Evolutionary conservation across 441 rosid genomes (phyloP).

Genomic region (Dalechampia spathulata): DNA sequence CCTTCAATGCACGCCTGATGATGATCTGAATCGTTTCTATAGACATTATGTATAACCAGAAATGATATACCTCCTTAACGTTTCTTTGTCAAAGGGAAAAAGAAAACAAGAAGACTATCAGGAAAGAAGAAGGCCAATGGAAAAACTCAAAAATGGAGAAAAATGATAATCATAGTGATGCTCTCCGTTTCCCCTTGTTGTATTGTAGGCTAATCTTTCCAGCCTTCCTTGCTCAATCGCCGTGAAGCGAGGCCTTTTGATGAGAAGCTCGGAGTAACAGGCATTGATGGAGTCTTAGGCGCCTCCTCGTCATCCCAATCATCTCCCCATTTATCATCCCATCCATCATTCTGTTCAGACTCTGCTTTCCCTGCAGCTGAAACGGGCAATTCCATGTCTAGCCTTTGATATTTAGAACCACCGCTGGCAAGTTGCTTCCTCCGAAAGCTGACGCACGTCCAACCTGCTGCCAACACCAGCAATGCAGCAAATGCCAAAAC

Average conservation of each 20-base stretch:
- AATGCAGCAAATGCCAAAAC: conserved; percentile 32
- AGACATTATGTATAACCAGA: too few relatives aligned
- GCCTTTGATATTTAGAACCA: conserved; percentile 47
- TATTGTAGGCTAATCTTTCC: conserved; percentile 53
- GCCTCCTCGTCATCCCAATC: conserved; percentile 84
- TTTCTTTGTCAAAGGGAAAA: too few relatives aligned
- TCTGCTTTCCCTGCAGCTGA: conserved; percentile 26
- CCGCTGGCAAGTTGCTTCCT: conserved; percentile 23
- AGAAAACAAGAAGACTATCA: too few relatives aligned
- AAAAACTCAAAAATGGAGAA: too few relatives aligned
- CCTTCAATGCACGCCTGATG: too few relatives aligned
- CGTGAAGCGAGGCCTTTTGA: conserved; percentile 69
- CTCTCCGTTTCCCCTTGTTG: not conserved
- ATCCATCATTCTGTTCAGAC: conserved; percentile 31
- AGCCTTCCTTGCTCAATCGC: conserved; percentile 62
- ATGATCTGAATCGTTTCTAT: too few relatives aligned
- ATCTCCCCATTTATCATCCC: conserved; percentile 75
- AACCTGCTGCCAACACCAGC: conserved; percentile 35
- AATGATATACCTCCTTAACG: too few relatives aligned
- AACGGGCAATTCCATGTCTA: conserved; percentile 60
- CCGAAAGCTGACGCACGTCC: conserved; percentile 34
- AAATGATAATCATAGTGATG: not conserved
- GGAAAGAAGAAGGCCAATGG: too few relatives aligned
- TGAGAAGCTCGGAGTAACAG: conserved; percentile 62
- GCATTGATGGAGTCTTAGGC: conserved; percentile 50